Conservation (phyloP, 73 alveolate species). For the Tetrahymena thermophila region DNA sequence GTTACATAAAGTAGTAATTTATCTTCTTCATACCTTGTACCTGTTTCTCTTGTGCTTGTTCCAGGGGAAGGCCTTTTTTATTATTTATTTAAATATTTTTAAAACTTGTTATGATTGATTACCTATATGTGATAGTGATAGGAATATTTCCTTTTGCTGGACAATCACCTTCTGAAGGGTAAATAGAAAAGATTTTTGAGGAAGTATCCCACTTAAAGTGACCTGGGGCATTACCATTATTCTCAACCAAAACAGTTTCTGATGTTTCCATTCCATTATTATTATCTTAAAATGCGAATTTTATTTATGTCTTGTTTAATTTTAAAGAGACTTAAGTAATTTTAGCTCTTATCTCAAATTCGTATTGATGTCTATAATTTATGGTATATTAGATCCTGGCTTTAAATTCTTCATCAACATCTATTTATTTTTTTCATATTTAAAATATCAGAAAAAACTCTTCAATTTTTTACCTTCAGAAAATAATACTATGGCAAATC, state of each 20-base stretch:
- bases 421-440: neutral
- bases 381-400: slow-evolving; percentile 15
- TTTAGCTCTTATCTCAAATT: slow-evolving; percentile 17
- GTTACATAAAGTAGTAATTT: slow-evolving; percentile 69
- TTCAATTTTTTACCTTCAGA: neutral
- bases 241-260: slow-evolving; percentile 3
- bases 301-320: neutral
- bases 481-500: slow-evolving; percentile 15
- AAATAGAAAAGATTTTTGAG: neutral
- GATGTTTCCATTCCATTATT: slow-evolving; percentile 18
- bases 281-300: slow-evolving; percentile 6
- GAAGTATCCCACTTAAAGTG: slow-evolving; percentile 9
- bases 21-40: slow-evolving; percentile 66
- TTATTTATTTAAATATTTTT: neutral
- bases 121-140: neutral
- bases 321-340: slow-evolving; percentile 8
- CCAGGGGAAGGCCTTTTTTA: neutral
- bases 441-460: no score
- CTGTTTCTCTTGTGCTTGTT: slow-evolving; percentile 6
- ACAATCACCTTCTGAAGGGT: neutral
- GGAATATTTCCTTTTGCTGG: neutral
- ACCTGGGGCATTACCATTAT: slow-evolving; percentile 38
- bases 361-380: slow-evolving; percentile 24
- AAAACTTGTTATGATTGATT: no score
- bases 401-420: slow-evolving; percentile 13